These are phyloP conservation scores for Teunomyces cretensis DNA, from an alignment of 805 yeast species.

Conservation along the genomic window DNA sequence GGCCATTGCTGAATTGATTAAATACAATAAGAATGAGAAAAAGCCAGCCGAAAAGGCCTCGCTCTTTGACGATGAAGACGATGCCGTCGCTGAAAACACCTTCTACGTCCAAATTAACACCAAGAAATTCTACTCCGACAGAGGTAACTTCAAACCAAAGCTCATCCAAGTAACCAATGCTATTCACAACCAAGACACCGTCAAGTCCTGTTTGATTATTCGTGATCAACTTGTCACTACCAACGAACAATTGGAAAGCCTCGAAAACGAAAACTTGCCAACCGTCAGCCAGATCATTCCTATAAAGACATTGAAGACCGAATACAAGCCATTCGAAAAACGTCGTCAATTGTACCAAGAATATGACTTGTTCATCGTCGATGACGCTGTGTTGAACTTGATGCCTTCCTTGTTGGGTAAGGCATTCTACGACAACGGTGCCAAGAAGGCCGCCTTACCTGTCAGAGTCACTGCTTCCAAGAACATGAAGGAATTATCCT, in stretches of 20 bases:
- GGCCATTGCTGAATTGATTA: slow-evolving; percentile 66
- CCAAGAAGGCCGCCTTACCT: slow-evolving; percentile 64
- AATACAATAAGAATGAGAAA: slow-evolving; percentile 45
- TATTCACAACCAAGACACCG: slow-evolving; percentile 33
- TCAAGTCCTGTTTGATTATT: slow-evolving; percentile 63
- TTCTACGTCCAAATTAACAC: slow-evolving; percentile 64
- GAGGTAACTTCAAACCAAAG: slow-evolving; percentile 59
- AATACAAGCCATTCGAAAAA: slow-evolving; percentile 85
- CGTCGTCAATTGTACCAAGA: slow-evolving; percentile 69
- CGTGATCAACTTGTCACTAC: slow-evolving; percentile 56
- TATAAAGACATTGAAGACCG: slow-evolving; percentile 73
- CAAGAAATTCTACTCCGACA: slow-evolving; percentile 61
- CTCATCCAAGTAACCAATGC: slow-evolving; percentile 48
- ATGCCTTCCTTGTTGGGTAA: slow-evolving; percentile 85
- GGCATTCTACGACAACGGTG: slow-evolving; percentile 56
- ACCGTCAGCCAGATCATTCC: slow-evolving; percentile 59
- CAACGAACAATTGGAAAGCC: slow-evolving; percentile 41
- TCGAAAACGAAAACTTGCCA: slow-evolving; percentile 48
- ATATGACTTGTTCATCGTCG: slow-evolving; percentile 79
- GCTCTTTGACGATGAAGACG: slow-evolving; percentile 48
- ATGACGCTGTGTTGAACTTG: slow-evolving; percentile 75
- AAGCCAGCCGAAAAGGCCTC: slow-evolving; percentile 31
- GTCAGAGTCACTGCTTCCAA: slow-evolving; percentile 42
- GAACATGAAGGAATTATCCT: slow-evolving; percentile 43
- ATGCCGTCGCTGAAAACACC: slow-evolving; percentile 53